A percentile compares a stretch with the other conserved stretches of the same genome.
These are phyloP conservation scores for Fusarium falciforme DNA, from an alignment of 2,329 filamentous ascomycete genomes.

Conservation along the genomic window DNA sequence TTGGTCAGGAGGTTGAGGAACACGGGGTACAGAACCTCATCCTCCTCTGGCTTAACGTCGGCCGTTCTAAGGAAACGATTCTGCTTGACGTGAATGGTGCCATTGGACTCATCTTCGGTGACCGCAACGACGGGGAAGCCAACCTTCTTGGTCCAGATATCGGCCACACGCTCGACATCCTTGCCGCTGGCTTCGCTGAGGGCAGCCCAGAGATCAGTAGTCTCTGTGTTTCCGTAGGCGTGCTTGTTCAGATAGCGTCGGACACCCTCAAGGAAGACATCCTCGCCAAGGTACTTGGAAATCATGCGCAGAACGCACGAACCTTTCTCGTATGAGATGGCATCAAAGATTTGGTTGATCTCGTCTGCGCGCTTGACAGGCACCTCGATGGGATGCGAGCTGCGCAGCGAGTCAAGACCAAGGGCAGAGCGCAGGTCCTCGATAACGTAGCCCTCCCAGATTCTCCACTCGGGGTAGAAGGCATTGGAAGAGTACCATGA, in stretches of 20 bases:
- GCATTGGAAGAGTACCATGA: conserved; percentile 83
- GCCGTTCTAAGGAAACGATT: conserved; percentile 94
- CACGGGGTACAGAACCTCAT: conserved; percentile 87
- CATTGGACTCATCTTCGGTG: conserved; percentile 71
- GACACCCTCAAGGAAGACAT: conserved; percentile 91
- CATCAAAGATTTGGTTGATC: conserved; percentile 98
- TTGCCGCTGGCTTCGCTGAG: conserved; percentile 91
- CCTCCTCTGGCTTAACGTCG: conserved; percentile 93
- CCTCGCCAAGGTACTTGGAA: conserved; percentile 93
- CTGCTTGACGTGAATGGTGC: conserved; percentile 87
- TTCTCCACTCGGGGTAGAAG: conserved; percentile 98
- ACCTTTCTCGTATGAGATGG: conserved; percentile 97
- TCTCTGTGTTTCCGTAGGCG: conserved; percentile 95
- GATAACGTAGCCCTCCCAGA: conserved; percentile 95
- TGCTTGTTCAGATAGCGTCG: conserved; percentile 94
- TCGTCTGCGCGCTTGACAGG: conserved; percentile 95
- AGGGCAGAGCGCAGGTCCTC: conserved; percentile 92
- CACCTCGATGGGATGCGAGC: conserved; percentile 96
- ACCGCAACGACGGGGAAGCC: conserved; percentile 93
- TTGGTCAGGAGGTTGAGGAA: conserved; percentile 88
- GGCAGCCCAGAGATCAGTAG: conserved; percentile 89
- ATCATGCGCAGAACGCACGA: conserved; percentile 98
- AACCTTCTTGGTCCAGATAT: conserved; percentile 96
- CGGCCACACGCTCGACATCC: conserved; percentile 89
- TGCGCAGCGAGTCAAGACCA: conserved; percentile 88